Evolutionary conservation across 208 protist species (phyloP).

Genomic region (Leishmania lainsoni): DNA sequence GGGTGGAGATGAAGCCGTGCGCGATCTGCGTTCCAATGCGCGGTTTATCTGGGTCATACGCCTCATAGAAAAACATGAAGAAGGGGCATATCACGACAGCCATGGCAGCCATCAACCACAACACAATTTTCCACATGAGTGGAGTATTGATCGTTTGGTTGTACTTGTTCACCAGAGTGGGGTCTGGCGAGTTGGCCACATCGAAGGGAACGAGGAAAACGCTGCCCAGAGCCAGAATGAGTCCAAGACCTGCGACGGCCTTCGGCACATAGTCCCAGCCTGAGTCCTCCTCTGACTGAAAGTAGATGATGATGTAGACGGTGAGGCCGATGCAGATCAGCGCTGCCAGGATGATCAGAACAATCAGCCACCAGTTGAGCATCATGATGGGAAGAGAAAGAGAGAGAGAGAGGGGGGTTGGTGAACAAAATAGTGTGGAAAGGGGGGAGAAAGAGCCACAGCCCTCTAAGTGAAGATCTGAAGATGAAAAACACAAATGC

Average conservation of each 20-base stretch:
- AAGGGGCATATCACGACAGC: slow-evolving; percentile 90
- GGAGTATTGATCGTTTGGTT: slow-evolving; percentile 77
- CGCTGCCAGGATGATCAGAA: slow-evolving; percentile 60
- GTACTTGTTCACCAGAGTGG: slow-evolving; percentile 53
- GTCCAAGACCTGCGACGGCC: slow-evolving; percentile 71
- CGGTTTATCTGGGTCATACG: slow-evolving; percentile 86
- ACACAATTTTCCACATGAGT: slow-evolving; percentile 88
- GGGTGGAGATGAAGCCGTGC: slow-evolving; percentile 75
- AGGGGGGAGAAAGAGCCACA: neutral
- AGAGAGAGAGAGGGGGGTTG: too few species aligned
- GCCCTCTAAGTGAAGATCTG: neutral
- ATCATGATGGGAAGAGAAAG: slow-evolving; percentile 16
- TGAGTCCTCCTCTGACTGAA: slow-evolving; percentile 72
- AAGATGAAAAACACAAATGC: neutral
- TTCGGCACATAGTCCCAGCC: slow-evolving; percentile 56
- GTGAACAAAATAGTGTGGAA: neutral
- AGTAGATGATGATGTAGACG: slow-evolving; percentile 76
- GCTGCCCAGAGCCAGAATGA: slow-evolving; percentile 74
- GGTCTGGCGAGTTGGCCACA: slow-evolving; percentile 87
- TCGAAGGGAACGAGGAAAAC: slow-evolving; percentile 93
- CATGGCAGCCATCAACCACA: slow-evolving; percentile 74
- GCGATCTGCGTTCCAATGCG: slow-evolving; percentile 48
- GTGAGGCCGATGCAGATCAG: slow-evolving; percentile 60
- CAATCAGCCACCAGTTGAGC: slow-evolving; percentile 89
- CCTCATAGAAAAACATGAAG: slow-evolving; percentile 94